phyloP scores from a whole-genome alignment of 129 eudicot species.

The Mikania micrantha region DNA sequence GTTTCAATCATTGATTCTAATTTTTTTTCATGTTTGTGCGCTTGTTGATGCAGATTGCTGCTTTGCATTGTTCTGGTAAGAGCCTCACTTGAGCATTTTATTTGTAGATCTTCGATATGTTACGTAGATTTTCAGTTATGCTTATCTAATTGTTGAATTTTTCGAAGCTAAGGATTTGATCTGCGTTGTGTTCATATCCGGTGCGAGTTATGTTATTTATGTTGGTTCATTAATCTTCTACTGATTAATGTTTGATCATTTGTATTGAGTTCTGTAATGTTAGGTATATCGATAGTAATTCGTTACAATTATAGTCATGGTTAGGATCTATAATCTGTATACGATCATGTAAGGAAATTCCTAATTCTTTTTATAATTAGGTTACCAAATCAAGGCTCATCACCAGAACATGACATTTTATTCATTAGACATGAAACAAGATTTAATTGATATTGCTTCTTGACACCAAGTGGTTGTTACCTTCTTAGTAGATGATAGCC shows the following conservation, averaged over 20 bases:
- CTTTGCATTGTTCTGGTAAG: constrained; percentile 73
- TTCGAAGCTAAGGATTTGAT: not conserved
- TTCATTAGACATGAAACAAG: not conserved
- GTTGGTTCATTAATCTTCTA: not conserved
- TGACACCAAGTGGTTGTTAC: too few species aligned
- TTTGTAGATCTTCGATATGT: constrained; percentile 11
- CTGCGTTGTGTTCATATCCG: not conserved
- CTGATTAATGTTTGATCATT: not conserved
- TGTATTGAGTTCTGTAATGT: not conserved
- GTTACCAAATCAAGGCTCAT: not conserved
- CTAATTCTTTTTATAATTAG: not conserved
- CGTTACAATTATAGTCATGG: not conserved
- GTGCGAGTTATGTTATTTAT: not conserved
- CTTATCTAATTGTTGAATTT: not conserved
- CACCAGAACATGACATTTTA: not conserved
- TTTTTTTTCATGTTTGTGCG: not conserved
- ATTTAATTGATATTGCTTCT: not conserved
- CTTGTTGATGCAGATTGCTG: constrained; percentile 62
- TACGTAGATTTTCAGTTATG: not conserved
- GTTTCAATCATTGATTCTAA: not conserved
- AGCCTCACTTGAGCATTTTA: not conserved
- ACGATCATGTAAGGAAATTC: not conserved
- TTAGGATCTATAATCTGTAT: not conserved
- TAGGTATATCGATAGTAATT: not conserved
- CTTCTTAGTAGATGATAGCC: too few species aligned